These are phyloP conservation scores for Melaleuca quinquenervia DNA, from an alignment of 345 rosid species.

Conservation along the genomic window DNA sequence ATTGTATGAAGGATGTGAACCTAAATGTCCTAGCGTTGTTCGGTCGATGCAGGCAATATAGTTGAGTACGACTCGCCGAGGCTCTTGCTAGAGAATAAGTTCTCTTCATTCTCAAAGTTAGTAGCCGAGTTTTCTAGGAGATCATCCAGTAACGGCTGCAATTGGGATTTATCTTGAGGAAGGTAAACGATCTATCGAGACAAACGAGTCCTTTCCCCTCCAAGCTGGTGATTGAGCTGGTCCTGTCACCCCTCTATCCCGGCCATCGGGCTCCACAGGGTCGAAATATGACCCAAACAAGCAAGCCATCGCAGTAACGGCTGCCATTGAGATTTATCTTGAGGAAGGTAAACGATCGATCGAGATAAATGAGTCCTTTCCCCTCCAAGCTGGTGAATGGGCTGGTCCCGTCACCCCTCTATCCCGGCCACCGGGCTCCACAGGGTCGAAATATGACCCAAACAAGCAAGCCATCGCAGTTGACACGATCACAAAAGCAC, in stretches of 20 bases:
- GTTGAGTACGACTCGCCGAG: constrained; percentile 30
- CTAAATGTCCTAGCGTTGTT: background rate
- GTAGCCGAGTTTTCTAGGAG: constrained; percentile 51
- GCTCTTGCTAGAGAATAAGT: constrained; percentile 40
- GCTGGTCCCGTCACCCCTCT: background rate
- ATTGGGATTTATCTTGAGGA: background rate
- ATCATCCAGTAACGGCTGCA: constrained; percentile 22
- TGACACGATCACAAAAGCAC: background rate
- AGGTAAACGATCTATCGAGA: background rate
- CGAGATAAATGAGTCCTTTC: background rate
- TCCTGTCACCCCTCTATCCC: background rate
- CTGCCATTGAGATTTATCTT: no score
- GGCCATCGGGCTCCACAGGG: background rate
- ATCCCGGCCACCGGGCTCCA: background rate
- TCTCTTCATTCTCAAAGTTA: constrained; percentile 56
- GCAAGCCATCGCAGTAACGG: no score
- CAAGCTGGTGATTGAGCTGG: background rate
- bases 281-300: background rate
- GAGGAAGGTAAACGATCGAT: background rate
- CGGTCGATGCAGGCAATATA: constrained; percentile 31
- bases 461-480: background rate
- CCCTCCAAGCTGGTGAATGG: background rate
- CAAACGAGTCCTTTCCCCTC: background rate
- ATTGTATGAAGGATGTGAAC: constrained; percentile 1
- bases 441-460: background rate